Evolutionary conservation across 2,329 filamentous ascomycete genomes (phyloP).

Genomic region (Aspergillus clavatus): DNA sequence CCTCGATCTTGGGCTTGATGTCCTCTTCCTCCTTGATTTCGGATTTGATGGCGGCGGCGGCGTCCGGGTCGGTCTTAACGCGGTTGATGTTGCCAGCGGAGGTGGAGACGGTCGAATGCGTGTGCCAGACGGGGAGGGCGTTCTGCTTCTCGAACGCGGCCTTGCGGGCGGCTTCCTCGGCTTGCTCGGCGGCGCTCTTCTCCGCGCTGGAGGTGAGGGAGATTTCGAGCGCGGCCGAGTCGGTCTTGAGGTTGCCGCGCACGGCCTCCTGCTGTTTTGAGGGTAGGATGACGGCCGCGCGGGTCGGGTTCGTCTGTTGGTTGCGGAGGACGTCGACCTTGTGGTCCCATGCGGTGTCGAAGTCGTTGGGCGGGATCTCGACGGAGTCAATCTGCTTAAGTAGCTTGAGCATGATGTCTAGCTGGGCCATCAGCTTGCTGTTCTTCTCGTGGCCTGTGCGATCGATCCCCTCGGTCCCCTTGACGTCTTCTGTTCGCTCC

Average conservation of each 20-base stretch:
- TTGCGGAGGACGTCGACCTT: slow-evolving; percentile 44
- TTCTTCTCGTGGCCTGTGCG: slow-evolving; percentile 49
- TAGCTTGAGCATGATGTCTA: slow-evolving; percentile 44
- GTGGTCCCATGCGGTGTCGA: slow-evolving; percentile 46
- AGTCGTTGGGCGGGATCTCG: slow-evolving; percentile 46
- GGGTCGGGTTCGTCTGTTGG: slow-evolving; percentile 38
- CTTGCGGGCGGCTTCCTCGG: slow-evolving; percentile 45
- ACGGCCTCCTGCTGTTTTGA: slow-evolving; percentile 36
- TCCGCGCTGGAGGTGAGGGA: slow-evolving; percentile 47
- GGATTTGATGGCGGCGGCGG: slow-evolving; percentile 30
- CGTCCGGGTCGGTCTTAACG: slow-evolving; percentile 29
- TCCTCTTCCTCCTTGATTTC: slow-evolving; percentile 42
- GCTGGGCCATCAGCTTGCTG: slow-evolving; percentile 45
- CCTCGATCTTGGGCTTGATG: slow-evolving; percentile 38
- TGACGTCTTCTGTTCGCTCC: slow-evolving; percentile 43
- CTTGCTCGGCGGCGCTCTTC: slow-evolving; percentile 47
- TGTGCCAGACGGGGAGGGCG: slow-evolving; percentile 50
- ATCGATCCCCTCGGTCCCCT: slow-evolving; percentile 40
- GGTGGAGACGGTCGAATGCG: slow-evolving; percentile 45
- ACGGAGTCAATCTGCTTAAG: slow-evolving; percentile 46
- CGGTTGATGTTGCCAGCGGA: slow-evolving; percentile 20
- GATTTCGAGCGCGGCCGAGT: slow-evolving; percentile 44
- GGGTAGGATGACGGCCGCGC: slow-evolving; percentile 39
- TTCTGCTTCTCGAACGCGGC: slow-evolving; percentile 49
- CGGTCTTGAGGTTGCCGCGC: slow-evolving; percentile 42